phyloP scores from a whole-genome alignment of 768 basidiomycete species.

The Tubosaeta sp. region DNA sequence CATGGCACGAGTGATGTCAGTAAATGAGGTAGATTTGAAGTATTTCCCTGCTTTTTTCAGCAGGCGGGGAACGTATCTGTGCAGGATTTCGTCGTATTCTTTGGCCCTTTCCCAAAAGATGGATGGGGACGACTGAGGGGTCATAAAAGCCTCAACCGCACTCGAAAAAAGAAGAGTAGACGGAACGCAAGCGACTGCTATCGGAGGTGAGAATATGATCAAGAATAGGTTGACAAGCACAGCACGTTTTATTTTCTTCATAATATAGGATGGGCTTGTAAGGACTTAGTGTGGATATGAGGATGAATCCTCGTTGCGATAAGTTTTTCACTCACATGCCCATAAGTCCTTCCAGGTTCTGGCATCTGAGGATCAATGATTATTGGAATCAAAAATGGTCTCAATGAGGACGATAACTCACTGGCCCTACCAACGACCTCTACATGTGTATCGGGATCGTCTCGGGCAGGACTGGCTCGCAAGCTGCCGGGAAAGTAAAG shows the following conservation, averaged over 20 bases:
- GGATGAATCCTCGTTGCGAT: too few relatives aligned
- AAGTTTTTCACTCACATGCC: too few relatives aligned
- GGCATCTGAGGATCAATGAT: too few relatives aligned
- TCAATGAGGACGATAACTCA: too few relatives aligned
- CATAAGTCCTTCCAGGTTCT: too few relatives aligned
- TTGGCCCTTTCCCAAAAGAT: slow-evolving; percentile 13
- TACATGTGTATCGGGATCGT: too few relatives aligned
- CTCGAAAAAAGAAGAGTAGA: not conserved
- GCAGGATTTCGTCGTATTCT: not conserved
- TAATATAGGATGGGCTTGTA: not conserved
- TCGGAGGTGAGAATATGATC: not conserved
- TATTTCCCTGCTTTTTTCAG: not conserved
- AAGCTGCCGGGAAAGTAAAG: too few relatives aligned
- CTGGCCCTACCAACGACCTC: too few relatives aligned
- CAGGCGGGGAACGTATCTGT: slow-evolving; percentile 1
- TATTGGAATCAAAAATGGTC: too few relatives aligned
- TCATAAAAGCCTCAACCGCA: not conserved
- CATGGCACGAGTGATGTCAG: slow-evolving; percentile 3
- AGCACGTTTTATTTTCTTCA: slow-evolving; percentile 6
- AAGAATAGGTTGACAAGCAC: not conserved
- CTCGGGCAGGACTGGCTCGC: too few relatives aligned
- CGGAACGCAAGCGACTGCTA: slow-evolving; percentile 1
- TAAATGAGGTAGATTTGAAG: slow-evolving; percentile 7
- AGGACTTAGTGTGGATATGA: not conserved
- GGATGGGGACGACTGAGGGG: not conserved